These are phyloP conservation scores for Phytophthora rubi DNA, from an alignment of 352 stramenopile genomes.

Conservation along the genomic window DNA sequence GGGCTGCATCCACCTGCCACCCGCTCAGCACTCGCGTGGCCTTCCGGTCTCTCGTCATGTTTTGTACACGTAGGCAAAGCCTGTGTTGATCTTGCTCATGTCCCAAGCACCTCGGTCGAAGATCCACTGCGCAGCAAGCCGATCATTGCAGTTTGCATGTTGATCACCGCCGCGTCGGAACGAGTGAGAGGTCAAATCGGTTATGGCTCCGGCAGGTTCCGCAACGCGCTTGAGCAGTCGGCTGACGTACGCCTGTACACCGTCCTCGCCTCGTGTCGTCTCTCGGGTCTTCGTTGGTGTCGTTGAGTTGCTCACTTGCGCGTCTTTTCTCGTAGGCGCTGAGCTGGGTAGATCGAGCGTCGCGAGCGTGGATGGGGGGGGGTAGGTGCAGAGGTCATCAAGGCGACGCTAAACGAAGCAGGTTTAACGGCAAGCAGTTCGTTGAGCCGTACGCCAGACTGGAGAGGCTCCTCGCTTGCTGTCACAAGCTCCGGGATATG, in stretches of 20 bases:
- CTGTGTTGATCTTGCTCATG: constrained; percentile 38
- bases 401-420: background rate
- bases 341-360: no score
- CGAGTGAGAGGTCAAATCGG: constrained; percentile 34
- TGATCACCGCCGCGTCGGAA: constrained; percentile 32
- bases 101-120: constrained; percentile 42
- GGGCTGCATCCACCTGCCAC: constrained; percentile 10
- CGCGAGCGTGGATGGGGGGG: no score
- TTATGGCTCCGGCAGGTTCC: background rate
- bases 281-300: no score
- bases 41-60: constrained; percentile 4
- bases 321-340: no score
- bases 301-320: no score
- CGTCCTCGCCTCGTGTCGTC: background rate
- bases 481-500: constrained; percentile 16
- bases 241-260: constrained; percentile 7
- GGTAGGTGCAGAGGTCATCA: background rate
- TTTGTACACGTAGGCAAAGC: constrained; percentile 29
- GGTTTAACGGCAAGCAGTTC: background rate
- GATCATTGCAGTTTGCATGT: constrained; percentile 28
- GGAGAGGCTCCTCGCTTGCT: background rate
- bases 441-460: background rate
- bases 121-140: constrained; percentile 32
- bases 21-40: constrained; percentile 17
- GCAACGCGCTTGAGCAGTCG: constrained; percentile 23